These are phyloP conservation scores for Quercus robur DNA, from an alignment of 306 rosid species.

Conservation along the genomic window DNA sequence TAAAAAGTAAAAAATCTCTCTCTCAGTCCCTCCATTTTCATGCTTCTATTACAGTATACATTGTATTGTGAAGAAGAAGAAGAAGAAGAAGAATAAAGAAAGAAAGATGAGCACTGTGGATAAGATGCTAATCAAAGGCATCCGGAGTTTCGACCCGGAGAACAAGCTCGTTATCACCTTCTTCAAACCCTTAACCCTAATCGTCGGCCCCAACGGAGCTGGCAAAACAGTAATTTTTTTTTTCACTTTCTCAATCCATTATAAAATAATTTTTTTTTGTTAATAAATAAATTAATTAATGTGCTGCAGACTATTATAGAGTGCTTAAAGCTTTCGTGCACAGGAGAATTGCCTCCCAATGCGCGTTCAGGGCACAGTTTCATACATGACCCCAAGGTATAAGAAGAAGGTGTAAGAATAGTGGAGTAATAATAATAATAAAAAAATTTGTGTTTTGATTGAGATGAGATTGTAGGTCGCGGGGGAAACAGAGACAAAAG, in stretches of 20 bases:
- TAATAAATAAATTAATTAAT: too few relatives aligned
- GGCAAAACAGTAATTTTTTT: slow-evolving; percentile 64
- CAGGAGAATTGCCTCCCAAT: slow-evolving; percentile 95
- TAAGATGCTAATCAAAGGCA: slow-evolving; percentile 92
- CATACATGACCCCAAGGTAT: slow-evolving; percentile 95
- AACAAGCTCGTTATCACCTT: slow-evolving; percentile 91
- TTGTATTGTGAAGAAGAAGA: not conserved
- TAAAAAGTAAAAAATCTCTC: too few relatives aligned
- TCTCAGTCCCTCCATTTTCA: not conserved
- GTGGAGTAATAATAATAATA: too few relatives aligned
- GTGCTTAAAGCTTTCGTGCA: slow-evolving; percentile 96
- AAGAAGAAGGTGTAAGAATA: too few relatives aligned
- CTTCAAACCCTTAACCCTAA: slow-evolving; percentile 93
- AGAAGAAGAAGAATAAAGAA: not conserved
- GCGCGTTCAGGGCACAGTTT: slow-evolving; percentile 97
- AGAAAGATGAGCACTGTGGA: slow-evolving; percentile 87
- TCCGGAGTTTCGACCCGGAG: slow-evolving; percentile 97
- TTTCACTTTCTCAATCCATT: not conserved
- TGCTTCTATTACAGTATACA: too few relatives aligned
- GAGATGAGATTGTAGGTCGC: slow-evolving; percentile 48
- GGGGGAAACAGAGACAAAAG: slow-evolving; percentile 95
- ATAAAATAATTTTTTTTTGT: not conserved
- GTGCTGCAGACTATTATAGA: slow-evolving; percentile 73
- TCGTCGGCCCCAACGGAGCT: slow-evolving; percentile 96
- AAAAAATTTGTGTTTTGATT: not conserved